Base-by-base conservation (phyloP, 441 rosid species). In the Eruca vesicaria region DNA sequence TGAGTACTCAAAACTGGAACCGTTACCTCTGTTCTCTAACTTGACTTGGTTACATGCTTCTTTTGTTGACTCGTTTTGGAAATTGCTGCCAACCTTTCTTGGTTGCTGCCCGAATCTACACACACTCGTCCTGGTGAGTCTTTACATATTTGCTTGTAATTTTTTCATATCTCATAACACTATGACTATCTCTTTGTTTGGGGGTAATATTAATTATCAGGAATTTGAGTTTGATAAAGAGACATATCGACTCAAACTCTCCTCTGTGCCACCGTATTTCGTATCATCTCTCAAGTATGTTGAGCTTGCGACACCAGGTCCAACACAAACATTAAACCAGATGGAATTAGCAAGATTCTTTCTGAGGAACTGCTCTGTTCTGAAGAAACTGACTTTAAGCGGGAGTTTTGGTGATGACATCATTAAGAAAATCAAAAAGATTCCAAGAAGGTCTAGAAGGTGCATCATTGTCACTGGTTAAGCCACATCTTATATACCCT, bases 251-350 rank as follows among this genome's bases (percentile, higher is more conserved):
- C 1, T 28, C 36, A 58, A 58, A 28, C 63, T 28, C 63, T 28
- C 63, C 4, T n/a, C 1, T 14, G 63, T 58, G 35, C 63, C 67
- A 6, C 50, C 31, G 2, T 63, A 52, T 36, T 62, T 33, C 6
- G 66, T 18, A 62, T 62, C 16, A 18, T 35, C 66, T 62, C 66
- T 62, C 48, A 20, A 63, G 67, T 63, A 35, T 63, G 67, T 36
- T 36, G 7, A 36, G 52, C 18, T 63, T 28, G 0, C 6, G 31
- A 11, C 67, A 63, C 67, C 31, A 36, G 52, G 12, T 11, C 12
- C 61, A 56, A 36, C 29, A 20, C 20, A 23, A 5, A 11, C 52
- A 35, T 35, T 16, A 8, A 12, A 29, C 67, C 67, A 20, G 67
- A 36, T 36, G 31, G 6, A 56, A 23, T 63, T 63, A 63, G 67